These are phyloP conservation scores for Sanguinoderma infundibulare DNA, from an alignment of 1,284 basidiomycete genomes.

Conservation along the genomic window DNA sequence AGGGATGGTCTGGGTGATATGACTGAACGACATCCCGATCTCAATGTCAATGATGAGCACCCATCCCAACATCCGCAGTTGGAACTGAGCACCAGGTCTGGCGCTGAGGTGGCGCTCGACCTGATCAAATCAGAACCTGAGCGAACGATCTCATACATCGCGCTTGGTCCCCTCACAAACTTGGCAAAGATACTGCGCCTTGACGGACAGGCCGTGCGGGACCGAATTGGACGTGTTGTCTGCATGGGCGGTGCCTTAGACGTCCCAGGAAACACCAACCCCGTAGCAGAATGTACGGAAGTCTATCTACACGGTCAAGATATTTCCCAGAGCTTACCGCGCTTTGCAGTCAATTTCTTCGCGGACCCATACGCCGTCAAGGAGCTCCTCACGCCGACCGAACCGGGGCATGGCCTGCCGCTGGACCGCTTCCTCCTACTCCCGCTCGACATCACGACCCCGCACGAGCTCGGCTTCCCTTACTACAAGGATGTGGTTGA, in stretches of 20 bases:
- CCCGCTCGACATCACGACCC: slow-evolving; percentile 82
- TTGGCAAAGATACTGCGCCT: slow-evolving; percentile 72
- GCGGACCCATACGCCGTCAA: slow-evolving; percentile 90
- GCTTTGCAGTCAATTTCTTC: slow-evolving; percentile 84
- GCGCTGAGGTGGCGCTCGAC: slow-evolving; percentile 70
- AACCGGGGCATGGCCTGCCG: slow-evolving; percentile 49
- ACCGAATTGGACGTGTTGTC: slow-evolving; percentile 75
- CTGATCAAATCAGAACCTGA: slow-evolving; percentile 64
- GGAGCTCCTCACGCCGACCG: slow-evolving; percentile 54
- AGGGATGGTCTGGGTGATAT: slow-evolving; percentile 87
- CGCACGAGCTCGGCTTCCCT: slow-evolving; percentile 79
- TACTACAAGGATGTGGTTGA: slow-evolving; percentile 61
- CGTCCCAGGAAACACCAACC: slow-evolving; percentile 88
- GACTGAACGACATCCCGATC: slow-evolving; percentile 73
- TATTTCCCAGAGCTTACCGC: background rate
- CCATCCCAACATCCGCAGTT: slow-evolving; percentile 51
- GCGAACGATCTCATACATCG: slow-evolving; percentile 81
- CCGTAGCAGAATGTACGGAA: slow-evolving; percentile 77
- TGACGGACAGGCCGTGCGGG: slow-evolving; percentile 57
- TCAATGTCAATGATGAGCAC: slow-evolving; percentile 49
- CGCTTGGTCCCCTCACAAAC: slow-evolving; percentile 89
- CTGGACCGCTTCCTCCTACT: slow-evolving; percentile 72
- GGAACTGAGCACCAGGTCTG: slow-evolving; percentile 51
- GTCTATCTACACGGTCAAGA: background rate
- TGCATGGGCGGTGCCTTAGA: slow-evolving; percentile 98